A percentile compares a stretch with the other conserved stretches of the same genome.
phyloP scores from a whole-genome alignment of 2,329 filamentous ascomycete species.

The Fusarium agapanthi region DNA sequence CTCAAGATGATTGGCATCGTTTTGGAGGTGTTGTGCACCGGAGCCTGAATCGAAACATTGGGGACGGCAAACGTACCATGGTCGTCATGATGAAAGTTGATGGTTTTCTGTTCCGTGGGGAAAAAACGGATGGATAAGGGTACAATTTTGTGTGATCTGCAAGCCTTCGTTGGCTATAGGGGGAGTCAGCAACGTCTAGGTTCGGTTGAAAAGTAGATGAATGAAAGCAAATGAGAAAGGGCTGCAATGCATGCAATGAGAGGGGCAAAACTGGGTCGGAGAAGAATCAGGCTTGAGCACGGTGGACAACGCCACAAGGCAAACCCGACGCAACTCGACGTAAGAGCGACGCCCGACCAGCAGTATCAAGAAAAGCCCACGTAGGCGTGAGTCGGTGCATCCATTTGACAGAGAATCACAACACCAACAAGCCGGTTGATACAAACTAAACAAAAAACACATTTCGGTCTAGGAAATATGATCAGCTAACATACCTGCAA shows the following conservation, averaged over 20 bases:
- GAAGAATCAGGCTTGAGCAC: slow-evolving; percentile 39
- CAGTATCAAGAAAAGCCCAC: slow-evolving; percentile 12
- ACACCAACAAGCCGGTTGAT: background rate
- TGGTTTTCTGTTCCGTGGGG: slow-evolving; percentile 33
- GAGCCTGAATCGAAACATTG: background rate
- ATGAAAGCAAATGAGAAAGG: slow-evolving; percentile 23
- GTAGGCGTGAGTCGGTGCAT: slow-evolving; percentile 1
- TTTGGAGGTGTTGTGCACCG: background rate
- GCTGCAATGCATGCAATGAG: slow-evolving; percentile 27
- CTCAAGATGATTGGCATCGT: background rate
- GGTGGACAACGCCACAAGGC: slow-evolving; percentile 43
- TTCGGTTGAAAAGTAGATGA: slow-evolving; percentile 16
- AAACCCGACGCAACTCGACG: slow-evolving; percentile 37
- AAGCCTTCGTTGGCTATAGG: slow-evolving; percentile 32
- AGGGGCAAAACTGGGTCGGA: slow-evolving; percentile 41
- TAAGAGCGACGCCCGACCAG: slow-evolving; percentile 23
- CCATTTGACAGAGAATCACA: background rate
- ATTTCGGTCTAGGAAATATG: background rate
- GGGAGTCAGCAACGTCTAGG: slow-evolving; percentile 29
- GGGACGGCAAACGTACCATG: slow-evolving; percentile 53
- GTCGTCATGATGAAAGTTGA: slow-evolving; percentile 56
- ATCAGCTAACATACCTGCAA: slow-evolving; percentile 37
- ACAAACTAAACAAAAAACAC: background rate
- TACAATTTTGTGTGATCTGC: slow-evolving; percentile 29
- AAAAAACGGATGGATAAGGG: slow-evolving; percentile 22